Evolutionary conservation across 1,139 yeast species (phyloP).

Genomic region (Yamadazyma sp.): DNA sequence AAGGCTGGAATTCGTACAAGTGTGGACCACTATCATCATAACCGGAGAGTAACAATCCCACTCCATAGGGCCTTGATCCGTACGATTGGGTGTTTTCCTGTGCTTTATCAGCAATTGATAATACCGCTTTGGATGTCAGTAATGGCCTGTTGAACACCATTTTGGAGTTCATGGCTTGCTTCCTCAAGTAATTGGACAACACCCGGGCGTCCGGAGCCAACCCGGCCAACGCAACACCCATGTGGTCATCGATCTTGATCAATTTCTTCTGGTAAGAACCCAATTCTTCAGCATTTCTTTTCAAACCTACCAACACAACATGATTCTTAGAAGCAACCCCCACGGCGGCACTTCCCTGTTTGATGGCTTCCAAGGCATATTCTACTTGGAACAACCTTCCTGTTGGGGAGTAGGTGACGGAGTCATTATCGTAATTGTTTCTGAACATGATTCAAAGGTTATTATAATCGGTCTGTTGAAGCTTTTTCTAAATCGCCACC

Average conservation of each 20-base stretch:
- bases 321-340: conserved; percentile 84
- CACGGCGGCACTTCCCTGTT: conserved; percentile 97
- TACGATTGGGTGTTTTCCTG: conserved; percentile 95
- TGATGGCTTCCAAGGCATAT: conserved; percentile 95
- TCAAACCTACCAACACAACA: conserved; percentile 90
- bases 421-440: conserved; percentile 97
- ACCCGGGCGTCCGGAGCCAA: conserved; percentile 98
- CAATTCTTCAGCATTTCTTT: conserved; percentile 94
- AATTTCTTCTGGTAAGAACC: conserved; percentile 96
- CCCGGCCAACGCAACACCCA: conserved; percentile 96
- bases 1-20: conserved; percentile 90
- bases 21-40: conserved; percentile 94
- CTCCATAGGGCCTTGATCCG: conserved; percentile 97
- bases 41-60: conserved; percentile 89
- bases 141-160: conserved; percentile 88
- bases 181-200: conserved; percentile 81
- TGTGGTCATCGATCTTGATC: conserved; percentile 85
- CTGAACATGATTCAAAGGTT: conserved; percentile 58
- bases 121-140: conserved; percentile 80
- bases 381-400: conserved; percentile 95
- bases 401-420: conserved; percentile 96
- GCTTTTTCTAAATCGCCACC: conserved; percentile 8
- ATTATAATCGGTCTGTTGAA: background rate
- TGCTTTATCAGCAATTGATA: conserved; percentile 91
- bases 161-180: conserved; percentile 86